These are phyloP conservation scores for Geum urbanum DNA, from an alignment of 306 rosid genomes.

Conservation along the genomic window DNA sequence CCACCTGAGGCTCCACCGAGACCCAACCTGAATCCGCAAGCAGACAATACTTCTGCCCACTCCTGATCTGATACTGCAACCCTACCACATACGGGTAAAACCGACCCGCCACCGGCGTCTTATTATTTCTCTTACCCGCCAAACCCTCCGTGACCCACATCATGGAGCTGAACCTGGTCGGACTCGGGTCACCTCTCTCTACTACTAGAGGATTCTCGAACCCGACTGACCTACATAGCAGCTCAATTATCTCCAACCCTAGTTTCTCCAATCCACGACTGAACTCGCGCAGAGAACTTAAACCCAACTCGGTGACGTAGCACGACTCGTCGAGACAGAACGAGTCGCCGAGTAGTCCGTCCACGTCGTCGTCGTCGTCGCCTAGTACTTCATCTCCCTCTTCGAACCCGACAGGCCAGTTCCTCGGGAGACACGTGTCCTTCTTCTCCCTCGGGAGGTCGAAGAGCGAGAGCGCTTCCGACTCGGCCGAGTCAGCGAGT, in stretches of 20 bases:
- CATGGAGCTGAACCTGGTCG: slow-evolving; percentile 38
- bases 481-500: slow-evolving; percentile 74
- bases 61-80: slow-evolving; percentile 62
- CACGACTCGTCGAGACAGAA: slow-evolving; percentile 51
- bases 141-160: slow-evolving; percentile 56
- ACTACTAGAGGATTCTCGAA: slow-evolving; percentile 45
- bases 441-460: slow-evolving; percentile 45
- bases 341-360: slow-evolving; percentile 42
- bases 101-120: slow-evolving; percentile 36
- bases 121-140: slow-evolving; percentile 11
- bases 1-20: slow-evolving; percentile 56
- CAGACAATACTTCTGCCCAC: slow-evolving; percentile 42
- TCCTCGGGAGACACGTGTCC: slow-evolving; percentile 38
- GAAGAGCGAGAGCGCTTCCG: slow-evolving; percentile 58
- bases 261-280: slow-evolving; percentile 48
- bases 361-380: slow-evolving; percentile 25
- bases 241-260: slow-evolving; percentile 53
- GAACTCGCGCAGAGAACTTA: slow-evolving; percentile 44
- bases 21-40: slow-evolving; percentile 81
- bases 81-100: slow-evolving; percentile 69
- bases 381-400: slow-evolving; percentile 21
- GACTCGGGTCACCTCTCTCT: slow-evolving; percentile 23
- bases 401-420: slow-evolving; percentile 77
- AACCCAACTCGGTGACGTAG: slow-evolving; percentile 29
- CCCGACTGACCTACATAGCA: slow-evolving; percentile 40